Percentiles rank a stretch among this genome's conserved stretches.
Evolutionary conservation across 192 early-diverging fungal genomes (phyloP).

Genomic region (Dispira simplex): DNA sequence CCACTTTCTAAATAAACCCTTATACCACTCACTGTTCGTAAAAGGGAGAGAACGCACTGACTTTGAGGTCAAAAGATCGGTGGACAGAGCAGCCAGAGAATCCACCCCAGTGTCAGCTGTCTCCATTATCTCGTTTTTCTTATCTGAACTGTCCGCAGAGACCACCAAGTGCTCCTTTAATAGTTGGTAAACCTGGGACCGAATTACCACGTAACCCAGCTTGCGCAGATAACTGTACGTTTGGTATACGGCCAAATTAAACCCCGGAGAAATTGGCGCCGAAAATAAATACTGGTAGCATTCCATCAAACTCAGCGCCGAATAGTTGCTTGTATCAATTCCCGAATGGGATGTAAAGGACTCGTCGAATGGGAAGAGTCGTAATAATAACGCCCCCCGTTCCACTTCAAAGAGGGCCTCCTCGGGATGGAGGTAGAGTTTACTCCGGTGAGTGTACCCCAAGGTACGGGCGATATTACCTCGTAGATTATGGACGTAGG

Average conservation of each 20-base stretch:
- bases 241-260: not conserved
- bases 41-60: not conserved
- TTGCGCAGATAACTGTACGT: slow-evolving; percentile 1
- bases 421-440: slow-evolving; percentile 2
- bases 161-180: not conserved
- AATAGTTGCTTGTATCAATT: not conserved
- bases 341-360: not conserved
- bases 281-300: slow-evolving; percentile 7
- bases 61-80: not conserved
- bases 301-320: not conserved
- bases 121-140: not conserved
- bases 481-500: not conserved
- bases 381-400: not conserved
- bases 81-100: not conserved
- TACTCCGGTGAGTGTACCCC: not conserved
- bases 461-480: not conserved
- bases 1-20: not conserved
- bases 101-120: not conserved
- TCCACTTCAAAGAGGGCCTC: slow-evolving; percentile 10
- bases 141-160: too few relatives aligned
- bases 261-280: not conserved
- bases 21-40: not conserved
- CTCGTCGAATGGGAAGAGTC: not conserved
- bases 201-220: slow-evolving; percentile 1
- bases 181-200: not conserved